These are phyloP conservation scores for Thalassiosira livingstoniorum DNA, from an alignment of 352 stramenopile genomes.

Conservation along the genomic window DNA sequence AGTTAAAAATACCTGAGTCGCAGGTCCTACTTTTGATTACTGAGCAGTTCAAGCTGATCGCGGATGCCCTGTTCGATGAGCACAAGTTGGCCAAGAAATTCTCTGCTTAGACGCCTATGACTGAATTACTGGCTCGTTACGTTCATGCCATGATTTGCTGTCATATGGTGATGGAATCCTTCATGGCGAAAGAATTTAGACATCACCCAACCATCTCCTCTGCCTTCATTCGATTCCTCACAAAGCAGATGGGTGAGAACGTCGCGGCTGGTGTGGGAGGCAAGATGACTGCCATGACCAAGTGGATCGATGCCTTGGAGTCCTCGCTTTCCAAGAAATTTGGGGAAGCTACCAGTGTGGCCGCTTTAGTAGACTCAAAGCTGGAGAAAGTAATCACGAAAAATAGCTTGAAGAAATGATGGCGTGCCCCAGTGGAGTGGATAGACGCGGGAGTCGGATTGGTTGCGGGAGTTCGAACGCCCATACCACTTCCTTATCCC, in stretches of 20 bases:
- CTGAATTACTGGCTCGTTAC: neutral
- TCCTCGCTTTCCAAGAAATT: neutral
- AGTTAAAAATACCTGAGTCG: neutral
- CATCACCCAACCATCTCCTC: constrained; percentile 5
- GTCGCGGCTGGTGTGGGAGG: neutral
- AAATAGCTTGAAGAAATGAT: neutral
- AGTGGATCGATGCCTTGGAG: neutral
- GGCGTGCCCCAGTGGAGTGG: too few relatives aligned
- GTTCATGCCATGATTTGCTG: neutral
- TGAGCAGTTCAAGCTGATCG: neutral
- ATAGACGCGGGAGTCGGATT: neutral
- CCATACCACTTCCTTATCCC: neutral
- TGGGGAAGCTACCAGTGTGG: neutral
- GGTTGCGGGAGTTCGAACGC: neutral
- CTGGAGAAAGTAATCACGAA: neutral
- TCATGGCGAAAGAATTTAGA: neutral
- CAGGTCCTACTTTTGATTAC: neutral
- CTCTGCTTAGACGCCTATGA: neutral
- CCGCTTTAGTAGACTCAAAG: neutral
- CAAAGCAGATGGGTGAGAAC: constrained; percentile 24
- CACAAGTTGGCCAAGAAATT: neutral
- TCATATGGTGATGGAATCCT: constrained; percentile 3
- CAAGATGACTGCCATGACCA: neutral
- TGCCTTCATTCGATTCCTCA: constrained; percentile 20
- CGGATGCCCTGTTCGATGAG: neutral